Base-by-base conservation (phyloP, 495 filamentous ascomycete species). In the Aspergillus leporis region DNA sequence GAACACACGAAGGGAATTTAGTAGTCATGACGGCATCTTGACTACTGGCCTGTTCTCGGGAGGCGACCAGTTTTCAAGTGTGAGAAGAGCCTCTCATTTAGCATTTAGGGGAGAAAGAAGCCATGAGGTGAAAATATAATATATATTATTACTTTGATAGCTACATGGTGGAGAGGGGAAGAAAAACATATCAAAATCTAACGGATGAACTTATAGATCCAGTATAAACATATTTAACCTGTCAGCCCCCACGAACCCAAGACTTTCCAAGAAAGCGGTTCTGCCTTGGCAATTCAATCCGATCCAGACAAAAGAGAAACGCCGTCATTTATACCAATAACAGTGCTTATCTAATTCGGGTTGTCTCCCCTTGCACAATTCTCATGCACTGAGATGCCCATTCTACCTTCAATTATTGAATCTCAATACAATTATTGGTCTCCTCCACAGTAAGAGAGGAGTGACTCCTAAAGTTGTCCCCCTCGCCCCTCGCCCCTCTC, bases 221-320 rank as follows among this genome's bases (percentile, higher is more conserved):
- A n/a, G n/a, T n/a, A 28, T 28, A 28, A 28, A 28, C 25, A 28
- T 28, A 28, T 28, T 28, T 28, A 28, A 28, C 25, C 3, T 28
- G 25, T 28, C n/a, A 28, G 36, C 12, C 16, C n/a, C n/a, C n/a
- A n/a, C n/a, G n/a, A n/a, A n/a, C n/a, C 36, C 36, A 40, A 40
- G 36, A 40, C 36, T 40, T 40, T 30, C 50, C 50, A 53, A 53
- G 50, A 53, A 41, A 53, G 51, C 51, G 19, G 51, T 23, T 41
- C 34, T 23, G 51, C 51, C 22, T 53, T 51, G 48, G 48, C 23
- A 3, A n/a, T 51, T n/a, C 22, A n/a, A n/a, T 28, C 31, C n/a
- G 31, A 16, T 23, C 10, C 47, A 23, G 14, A 23, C 19, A 21
- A 23, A 47, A 19, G 6, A 19, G 6, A 5, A 3, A 3, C 16